Conservation (phyloP, 257 asterid species). For the Perilla frutescens region DNA sequence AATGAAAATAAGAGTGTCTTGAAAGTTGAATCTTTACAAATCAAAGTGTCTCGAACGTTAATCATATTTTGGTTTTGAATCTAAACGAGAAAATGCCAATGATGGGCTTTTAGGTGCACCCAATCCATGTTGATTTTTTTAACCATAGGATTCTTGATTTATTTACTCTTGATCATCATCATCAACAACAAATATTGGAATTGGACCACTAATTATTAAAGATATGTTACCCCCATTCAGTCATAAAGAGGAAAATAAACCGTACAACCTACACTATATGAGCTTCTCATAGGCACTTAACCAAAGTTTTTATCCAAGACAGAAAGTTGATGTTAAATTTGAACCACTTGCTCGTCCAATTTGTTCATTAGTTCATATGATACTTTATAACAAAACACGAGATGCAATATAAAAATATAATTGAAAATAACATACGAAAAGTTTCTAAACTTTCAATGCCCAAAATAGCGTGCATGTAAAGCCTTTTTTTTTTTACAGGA, state of each 20-base stretch:
- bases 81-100: constrained; percentile 12
- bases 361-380: too few species aligned
- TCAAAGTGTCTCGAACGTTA: too few species aligned
- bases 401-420: too few species aligned
- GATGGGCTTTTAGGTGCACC: constrained; percentile 35
- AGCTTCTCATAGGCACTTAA: background rate
- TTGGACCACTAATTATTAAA: constrained; percentile 17
- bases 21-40: too few species aligned
- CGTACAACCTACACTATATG: constrained; percentile 26
- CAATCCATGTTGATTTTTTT: constrained; percentile 18
- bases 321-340: too few species aligned
- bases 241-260: background rate
- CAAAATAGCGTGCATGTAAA: too few species aligned
- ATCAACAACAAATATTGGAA: constrained; percentile 11
- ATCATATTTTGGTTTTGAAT: constrained; percentile 16
- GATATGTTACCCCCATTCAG: background rate
- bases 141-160: constrained; percentile 38
- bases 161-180: constrained; percentile 21
- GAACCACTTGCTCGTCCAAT: too few species aligned
- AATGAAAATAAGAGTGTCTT: too few species aligned
- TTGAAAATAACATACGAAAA: too few species aligned
- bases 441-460: too few species aligned
- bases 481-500: too few species aligned
- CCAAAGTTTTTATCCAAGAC: background rate
- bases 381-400: too few species aligned